Conservation (phyloP, 1,284 basidiomycete species). For the Apiotrichum siamense region DNA sequence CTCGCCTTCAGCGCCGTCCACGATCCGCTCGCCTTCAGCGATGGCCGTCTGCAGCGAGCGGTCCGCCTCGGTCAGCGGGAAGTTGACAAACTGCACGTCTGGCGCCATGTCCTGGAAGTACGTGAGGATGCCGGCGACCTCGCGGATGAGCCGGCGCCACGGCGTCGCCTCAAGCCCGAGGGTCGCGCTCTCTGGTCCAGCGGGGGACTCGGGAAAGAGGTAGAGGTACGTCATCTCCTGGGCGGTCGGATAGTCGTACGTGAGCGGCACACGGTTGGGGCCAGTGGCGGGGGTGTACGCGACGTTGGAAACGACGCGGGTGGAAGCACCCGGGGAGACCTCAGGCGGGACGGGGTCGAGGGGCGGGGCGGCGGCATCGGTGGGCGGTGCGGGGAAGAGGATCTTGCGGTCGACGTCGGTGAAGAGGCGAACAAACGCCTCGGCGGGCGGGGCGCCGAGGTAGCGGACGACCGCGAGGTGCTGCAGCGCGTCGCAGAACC, state of each 20-base stretch:
- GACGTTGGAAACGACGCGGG: background rate
- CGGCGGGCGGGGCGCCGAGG: background rate
- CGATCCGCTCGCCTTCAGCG: background rate
- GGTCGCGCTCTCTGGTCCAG: background rate
- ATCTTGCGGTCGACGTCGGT: background rate
- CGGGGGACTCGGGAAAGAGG: background rate
- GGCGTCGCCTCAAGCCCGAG: background rate
- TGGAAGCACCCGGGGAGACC: background rate
- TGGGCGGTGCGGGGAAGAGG: background rate
- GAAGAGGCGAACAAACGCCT: background rate
- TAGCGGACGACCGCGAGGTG: background rate
- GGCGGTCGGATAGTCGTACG: background rate
- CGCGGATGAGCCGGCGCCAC: constrained; percentile 1
- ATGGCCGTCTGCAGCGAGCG: too few species aligned
- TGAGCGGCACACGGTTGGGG: background rate
- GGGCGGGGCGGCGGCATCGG: background rate
- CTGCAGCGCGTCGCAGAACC: constrained; percentile 1
- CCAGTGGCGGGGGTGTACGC: background rate
- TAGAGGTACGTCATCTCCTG: background rate
- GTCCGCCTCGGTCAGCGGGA: background rate
- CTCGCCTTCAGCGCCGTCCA: too few species aligned
- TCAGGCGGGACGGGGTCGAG: background rate
- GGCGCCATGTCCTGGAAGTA: constrained; percentile 3
- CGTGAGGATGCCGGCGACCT: background rate
- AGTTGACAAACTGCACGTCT: background rate